phyloP scores from a whole-genome alignment of 2,329 filamentous ascomycete genomes.

The Clonostachys chloroleuca region DNA sequence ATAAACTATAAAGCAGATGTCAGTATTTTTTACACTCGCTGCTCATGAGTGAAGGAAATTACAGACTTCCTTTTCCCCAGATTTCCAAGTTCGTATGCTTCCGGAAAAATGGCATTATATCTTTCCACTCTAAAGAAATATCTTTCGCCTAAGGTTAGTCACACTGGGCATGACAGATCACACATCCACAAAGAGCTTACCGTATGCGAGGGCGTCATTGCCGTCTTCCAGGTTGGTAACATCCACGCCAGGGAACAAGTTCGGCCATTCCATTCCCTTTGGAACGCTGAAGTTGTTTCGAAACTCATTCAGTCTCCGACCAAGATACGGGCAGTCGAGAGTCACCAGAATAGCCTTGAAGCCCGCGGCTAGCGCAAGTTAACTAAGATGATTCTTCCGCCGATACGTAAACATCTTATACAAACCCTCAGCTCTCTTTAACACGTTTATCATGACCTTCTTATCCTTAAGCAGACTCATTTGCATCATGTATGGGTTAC shows the following conservation, averaged over 20 bases:
- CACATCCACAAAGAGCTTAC: no score
- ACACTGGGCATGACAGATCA: no score
- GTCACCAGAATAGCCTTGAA: slow-evolving; percentile 19
- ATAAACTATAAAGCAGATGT: background rate
- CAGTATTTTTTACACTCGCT: background rate
- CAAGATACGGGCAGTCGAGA: slow-evolving; percentile 13
- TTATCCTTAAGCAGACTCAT: slow-evolving; percentile 47
- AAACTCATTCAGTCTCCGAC: slow-evolving; percentile 12
- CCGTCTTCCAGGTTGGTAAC: slow-evolving; percentile 3
- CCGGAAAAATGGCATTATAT: slow-evolving; percentile 41
- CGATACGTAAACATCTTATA: background rate
- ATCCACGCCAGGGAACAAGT: slow-evolving; percentile 1
- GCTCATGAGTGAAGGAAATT: slow-evolving; percentile 26
- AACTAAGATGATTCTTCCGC: background rate
- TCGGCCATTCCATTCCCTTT: slow-evolving; percentile 9
- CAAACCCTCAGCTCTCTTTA: slow-evolving; percentile 30
- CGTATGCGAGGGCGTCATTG: no score
- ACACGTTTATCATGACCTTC: slow-evolving; percentile 28
- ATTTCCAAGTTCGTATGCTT: slow-evolving; percentile 40
- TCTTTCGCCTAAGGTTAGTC: slow-evolving; percentile 23
- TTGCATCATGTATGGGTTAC: slow-evolving; percentile 47
- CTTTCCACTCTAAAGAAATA: slow-evolving; percentile 30
- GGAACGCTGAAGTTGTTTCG: slow-evolving; percentile 12
- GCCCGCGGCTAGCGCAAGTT: slow-evolving; percentile 2
- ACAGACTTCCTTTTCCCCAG: slow-evolving; percentile 13